Evolutionary conservation across 768 basidiomycete genomes (phyloP).

Genomic region (Dacryopinax primogenitus): DNA sequence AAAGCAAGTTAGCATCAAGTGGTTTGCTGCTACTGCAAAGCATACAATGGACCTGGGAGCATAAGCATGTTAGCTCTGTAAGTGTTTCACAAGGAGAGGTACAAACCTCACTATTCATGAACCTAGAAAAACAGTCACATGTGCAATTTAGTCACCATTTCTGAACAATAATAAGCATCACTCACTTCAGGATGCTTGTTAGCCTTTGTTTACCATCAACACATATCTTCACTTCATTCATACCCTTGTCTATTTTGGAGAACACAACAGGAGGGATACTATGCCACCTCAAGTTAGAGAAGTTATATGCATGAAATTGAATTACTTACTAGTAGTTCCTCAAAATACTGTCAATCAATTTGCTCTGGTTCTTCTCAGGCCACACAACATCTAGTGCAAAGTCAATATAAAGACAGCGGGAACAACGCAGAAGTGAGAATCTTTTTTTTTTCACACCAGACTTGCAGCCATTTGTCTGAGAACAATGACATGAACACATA

Average conservation of each 20-base stretch:
- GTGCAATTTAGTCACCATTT: not conserved
- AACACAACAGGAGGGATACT: constrained; percentile 1
- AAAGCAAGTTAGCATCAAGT: not conserved
- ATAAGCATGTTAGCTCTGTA: not conserved
- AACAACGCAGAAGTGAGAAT: no score
- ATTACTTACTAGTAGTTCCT: not conserved
- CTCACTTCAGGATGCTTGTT: not conserved
- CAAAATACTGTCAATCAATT: not conserved
- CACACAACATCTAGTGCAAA: not conserved
- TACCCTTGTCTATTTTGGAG: not conserved
- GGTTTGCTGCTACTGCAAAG: not conserved
- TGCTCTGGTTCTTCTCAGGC: constrained; percentile 5
- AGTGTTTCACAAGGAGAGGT: not conserved
- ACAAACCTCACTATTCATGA: constrained; percentile 2
- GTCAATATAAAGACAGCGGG: not conserved
- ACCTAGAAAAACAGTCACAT: not conserved
- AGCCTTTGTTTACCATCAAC: constrained; percentile 3
- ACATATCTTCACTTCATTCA: not conserved
- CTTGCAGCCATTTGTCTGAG: no score
- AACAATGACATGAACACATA: no score
- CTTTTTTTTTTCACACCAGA: no score
- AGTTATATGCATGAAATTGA: no score
- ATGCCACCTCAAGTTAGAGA: no score
- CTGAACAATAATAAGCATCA: not conserved
- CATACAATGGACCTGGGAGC: not conserved